phyloP scores from a whole-genome alignment of 2,329 filamentous ascomycete species.

The Bisporella sp. region DNA sequence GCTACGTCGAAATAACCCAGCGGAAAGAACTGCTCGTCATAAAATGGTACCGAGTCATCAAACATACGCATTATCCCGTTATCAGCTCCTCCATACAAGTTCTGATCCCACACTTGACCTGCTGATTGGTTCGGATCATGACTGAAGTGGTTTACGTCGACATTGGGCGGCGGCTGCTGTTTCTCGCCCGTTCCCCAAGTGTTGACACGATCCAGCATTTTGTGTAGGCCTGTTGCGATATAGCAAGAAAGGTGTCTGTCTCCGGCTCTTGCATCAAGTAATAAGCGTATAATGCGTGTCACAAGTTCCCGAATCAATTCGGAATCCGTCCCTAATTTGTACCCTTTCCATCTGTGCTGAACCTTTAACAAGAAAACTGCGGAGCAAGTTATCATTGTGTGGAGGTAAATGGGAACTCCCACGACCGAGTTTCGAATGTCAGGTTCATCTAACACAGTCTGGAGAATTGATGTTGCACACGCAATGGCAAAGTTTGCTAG shows the following conservation, averaged over 20 bases:
- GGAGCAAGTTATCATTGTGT: constrained; percentile 32
- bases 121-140: too few relatives aligned
- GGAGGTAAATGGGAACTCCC: constrained; percentile 30
- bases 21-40: too few relatives aligned
- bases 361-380: constrained; percentile 32
- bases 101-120: too few relatives aligned
- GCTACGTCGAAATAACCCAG: too few relatives aligned
- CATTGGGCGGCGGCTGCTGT: too few relatives aligned
- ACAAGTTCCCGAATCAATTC: constrained; percentile 27
- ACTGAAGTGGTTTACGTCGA: too few relatives aligned
- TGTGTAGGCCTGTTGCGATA: constrained; percentile 30
- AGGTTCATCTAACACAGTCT: constrained; percentile 27
- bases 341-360: constrained; percentile 27
- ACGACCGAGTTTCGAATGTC: constrained; percentile 28
- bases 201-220: constrained; percentile 25
- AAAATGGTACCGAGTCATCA: too few relatives aligned
- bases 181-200: background rate
- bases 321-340: constrained; percentile 29
- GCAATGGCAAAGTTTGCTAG: constrained; percentile 15
- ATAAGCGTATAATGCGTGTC: constrained; percentile 26
- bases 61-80: too few relatives aligned
- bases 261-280: constrained; percentile 26
- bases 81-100: too few relatives aligned
- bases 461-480: constrained; percentile 23
- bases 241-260: constrained; percentile 32